phyloP scores from a whole-genome alignment of 1,139 yeast species.

The Nakaseomyces kungkrabaensis region DNA sequence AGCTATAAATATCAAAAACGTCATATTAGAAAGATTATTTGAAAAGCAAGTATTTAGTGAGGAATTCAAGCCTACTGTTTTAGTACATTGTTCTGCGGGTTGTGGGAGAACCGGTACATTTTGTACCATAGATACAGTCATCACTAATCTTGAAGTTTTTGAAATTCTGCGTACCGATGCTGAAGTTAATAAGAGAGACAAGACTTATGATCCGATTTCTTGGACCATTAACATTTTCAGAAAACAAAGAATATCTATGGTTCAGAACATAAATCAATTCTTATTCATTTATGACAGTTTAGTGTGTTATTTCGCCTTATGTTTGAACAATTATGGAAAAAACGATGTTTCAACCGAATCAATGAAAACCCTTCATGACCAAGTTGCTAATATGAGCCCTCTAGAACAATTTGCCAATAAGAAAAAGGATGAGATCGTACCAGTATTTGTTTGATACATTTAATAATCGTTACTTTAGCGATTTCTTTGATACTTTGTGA shows the following conservation, averaged over 20 bases:
- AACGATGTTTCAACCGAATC: constrained; percentile 1
- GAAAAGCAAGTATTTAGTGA: constrained; percentile 13
- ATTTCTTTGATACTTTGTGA: too few species aligned
- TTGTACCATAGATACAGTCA: constrained; percentile 53
- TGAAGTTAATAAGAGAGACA: constrained; percentile 1
- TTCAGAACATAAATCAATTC: constrained; percentile 70
- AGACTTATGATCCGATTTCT: constrained; percentile 40
- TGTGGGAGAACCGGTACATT: constrained; percentile 88
- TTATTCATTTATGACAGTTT: constrained; percentile 58
- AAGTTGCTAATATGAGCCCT: background rate
- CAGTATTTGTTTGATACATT: background rate
- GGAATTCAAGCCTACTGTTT: constrained; percentile 34
- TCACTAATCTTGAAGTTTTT: constrained; percentile 25
- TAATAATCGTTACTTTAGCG: too few species aligned
- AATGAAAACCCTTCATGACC: background rate
- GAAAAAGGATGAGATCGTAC: constrained; percentile 1
- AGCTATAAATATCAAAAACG: constrained; percentile 27
- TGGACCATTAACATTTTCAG: constrained; percentile 44
- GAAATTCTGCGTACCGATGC: constrained; percentile 13
- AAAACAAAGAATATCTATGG: constrained; percentile 74
- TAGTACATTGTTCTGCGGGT: constrained; percentile 85
- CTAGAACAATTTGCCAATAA: background rate
- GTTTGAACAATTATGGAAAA: constrained; percentile 9
- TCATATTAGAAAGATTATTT: constrained; percentile 17
- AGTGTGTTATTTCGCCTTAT: constrained; percentile 24